A percentile compares a stretch with the other conserved stretches of the same genome.
These are phyloP conservation scores for Epichloe sp. DNA, from an alignment of 2,329 filamentous ascomycete genomes.

Conservation along the genomic window DNA sequence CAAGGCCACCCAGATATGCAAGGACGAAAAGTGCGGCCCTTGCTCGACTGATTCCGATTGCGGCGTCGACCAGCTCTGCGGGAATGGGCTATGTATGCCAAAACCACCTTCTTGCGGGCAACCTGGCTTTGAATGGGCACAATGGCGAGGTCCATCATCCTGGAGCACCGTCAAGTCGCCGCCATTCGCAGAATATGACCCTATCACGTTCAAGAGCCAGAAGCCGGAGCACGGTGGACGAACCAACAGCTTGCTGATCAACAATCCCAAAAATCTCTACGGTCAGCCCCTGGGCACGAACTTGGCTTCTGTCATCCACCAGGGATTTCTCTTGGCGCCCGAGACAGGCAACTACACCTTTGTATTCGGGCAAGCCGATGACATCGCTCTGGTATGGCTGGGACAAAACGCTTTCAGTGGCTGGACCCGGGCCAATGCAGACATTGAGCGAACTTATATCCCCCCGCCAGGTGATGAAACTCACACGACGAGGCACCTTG, in stretches of 20 bases:
- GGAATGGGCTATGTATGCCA: conserved; percentile 5
- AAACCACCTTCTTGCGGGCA: conserved; percentile 7
- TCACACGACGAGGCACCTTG: conserved; percentile 4
- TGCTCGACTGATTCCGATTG: conserved; percentile 5
- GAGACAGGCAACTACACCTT: conserved; percentile 8
- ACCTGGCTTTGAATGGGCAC: conserved; percentile 8
- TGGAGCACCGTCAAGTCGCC: conserved; percentile 8
- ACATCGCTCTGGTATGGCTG: conserved; percentile 7
- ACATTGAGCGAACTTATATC: conserved; percentile 7
- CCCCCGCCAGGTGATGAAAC: conserved; percentile 8
- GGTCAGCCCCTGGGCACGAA: conserved; percentile 4
- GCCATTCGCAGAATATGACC: conserved; percentile 7
- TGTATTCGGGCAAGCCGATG: conserved; percentile 7
- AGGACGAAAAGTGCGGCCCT: conserved; percentile 5
- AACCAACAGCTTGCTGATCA: conserved; percentile 7
- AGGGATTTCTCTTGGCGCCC: conserved; percentile 7
- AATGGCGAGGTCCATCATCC: conserved; percentile 5
- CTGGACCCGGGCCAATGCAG: conserved; percentile 7
- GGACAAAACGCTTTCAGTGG: conserved; percentile 6
- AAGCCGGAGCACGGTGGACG: conserved; percentile 4
- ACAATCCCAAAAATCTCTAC: conserved; percentile 1
- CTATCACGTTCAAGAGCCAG: conserved; percentile 2
- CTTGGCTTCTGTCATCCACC: conserved; percentile 6
- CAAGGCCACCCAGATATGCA: conserved; percentile 5
- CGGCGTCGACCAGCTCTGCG: conserved; percentile 3